These are phyloP conservation scores for Pleurotus platypus DNA, from an alignment of 768 basidiomycete genomes.

Conservation along the genomic window DNA sequence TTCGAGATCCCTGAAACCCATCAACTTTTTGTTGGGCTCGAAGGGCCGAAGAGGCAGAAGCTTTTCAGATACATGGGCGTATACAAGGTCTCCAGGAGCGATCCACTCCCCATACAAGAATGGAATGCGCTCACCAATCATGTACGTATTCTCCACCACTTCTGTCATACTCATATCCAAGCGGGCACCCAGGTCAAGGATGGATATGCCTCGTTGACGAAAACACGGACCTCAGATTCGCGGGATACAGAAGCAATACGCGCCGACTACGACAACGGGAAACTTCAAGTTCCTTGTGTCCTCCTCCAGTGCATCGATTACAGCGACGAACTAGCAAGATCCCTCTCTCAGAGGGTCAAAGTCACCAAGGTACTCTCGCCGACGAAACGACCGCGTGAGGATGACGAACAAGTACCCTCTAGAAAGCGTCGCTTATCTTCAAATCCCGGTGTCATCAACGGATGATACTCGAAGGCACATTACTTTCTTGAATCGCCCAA, in stretches of 20 bases:
- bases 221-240: constrained; percentile 32
- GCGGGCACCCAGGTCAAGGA: constrained; percentile 22
- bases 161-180: background rate
- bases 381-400: constrained; percentile 3
- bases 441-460: background rate
- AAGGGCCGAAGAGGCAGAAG: constrained; percentile 22
- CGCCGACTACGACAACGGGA: constrained; percentile 42
- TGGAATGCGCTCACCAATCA: constrained; percentile 38
- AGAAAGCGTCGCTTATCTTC: constrained; percentile 4
- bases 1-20: constrained; percentile 36
- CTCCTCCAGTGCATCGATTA: constrained; percentile 42
- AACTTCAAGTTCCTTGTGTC: constrained; percentile 44
- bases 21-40: constrained; percentile 43
- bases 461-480: background rate
- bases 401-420: background rate
- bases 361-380: constrained; percentile 7
- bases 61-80: constrained; percentile 43
- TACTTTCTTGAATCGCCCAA: background rate
- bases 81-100: constrained; percentile 40
- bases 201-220: constrained; percentile 35
- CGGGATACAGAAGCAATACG: constrained; percentile 29
- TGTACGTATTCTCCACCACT: constrained; percentile 22
- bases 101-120: constrained; percentile 39
- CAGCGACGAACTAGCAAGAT: constrained; percentile 32
- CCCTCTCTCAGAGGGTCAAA: constrained; percentile 8